These are phyloP conservation scores for Solanum pinnatisectum DNA, from an alignment of 257 asterid species.

Conservation along the genomic window DNA sequence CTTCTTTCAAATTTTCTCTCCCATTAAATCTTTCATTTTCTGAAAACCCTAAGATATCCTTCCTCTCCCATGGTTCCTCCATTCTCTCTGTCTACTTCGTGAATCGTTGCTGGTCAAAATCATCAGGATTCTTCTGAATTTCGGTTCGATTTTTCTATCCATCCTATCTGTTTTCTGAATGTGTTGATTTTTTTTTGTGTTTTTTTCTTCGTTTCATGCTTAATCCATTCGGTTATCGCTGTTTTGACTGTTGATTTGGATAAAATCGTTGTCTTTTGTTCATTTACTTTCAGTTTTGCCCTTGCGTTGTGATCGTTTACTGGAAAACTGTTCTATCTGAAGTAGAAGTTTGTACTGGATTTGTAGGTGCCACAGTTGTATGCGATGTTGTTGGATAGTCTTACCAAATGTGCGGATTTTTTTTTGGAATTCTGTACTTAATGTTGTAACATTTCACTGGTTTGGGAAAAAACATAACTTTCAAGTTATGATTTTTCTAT, in stretches of 20 bases:
- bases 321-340: background rate
- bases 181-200: too few relatives aligned
- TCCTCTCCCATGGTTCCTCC: background rate
- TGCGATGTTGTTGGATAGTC: background rate
- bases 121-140: background rate
- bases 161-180: background rate
- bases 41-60: background rate
- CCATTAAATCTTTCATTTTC: background rate
- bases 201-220: background rate
- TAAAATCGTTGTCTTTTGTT: background rate
- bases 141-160: background rate
- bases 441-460: too few relatives aligned
- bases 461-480: too few relatives aligned
- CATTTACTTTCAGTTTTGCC: background rate
- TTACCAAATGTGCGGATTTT: background rate
- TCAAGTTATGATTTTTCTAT: too few relatives aligned
- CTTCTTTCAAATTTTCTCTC: background rate
- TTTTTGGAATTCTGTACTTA: too few relatives aligned
- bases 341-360: background rate
- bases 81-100: background rate
- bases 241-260: background rate
- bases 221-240: background rate
- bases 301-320: background rate
- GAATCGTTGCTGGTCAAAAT: background rate
- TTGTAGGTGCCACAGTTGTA: background rate